Evolutionary conservation across 345 rosid species (phyloP).

Genomic region (Heritiera fomes): DNA sequence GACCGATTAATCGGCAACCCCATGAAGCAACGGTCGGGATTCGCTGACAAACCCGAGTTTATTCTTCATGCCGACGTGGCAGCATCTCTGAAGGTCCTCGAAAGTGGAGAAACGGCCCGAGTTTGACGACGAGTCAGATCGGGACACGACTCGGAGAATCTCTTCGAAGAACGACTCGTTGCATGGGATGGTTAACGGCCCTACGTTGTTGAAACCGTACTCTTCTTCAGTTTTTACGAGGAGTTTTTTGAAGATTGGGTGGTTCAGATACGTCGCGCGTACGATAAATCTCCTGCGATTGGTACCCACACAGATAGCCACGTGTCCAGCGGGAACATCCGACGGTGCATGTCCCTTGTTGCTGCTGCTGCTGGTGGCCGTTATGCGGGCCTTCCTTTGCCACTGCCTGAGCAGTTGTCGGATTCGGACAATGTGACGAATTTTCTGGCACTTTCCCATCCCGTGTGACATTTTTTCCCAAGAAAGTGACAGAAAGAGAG

Average conservation of each 20-base stretch:
- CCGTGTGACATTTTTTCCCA: constrained; percentile 21
- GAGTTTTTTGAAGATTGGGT: constrained; percentile 70
- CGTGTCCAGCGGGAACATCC: constrained; percentile 82
- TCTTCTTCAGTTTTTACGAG: constrained; percentile 80
- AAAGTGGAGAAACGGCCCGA: constrained; percentile 29
- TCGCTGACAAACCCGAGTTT: constrained; percentile 36
- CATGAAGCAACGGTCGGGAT: constrained; percentile 67
- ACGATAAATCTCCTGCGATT: constrained; percentile 61
- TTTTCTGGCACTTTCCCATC: constrained; percentile 55
- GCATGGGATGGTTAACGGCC: constrained; percentile 79
- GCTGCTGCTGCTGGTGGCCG: constrained; percentile 27
- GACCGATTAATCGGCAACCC: constrained; percentile 41
- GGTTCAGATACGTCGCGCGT: constrained; percentile 77
- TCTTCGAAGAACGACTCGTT: constrained; percentile 80
- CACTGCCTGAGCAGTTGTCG: constrained; percentile 77
- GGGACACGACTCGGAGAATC: constrained; percentile 49
- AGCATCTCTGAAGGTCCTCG: constrained; percentile 57
- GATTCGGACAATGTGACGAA: constrained; percentile 72
- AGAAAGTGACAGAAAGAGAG: constrained; percentile 7
- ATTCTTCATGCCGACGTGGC: constrained; percentile 46
- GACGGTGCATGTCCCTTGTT: constrained; percentile 35
- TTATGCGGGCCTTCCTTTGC: constrained; percentile 60
- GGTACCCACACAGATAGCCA: constrained; percentile 71
- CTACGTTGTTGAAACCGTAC: constrained; percentile 70
- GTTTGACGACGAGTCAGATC: constrained; percentile 30